Base-by-base conservation (phyloP, 768 basidiomycete genomes). In the Termitomyces sp. region DNA sequence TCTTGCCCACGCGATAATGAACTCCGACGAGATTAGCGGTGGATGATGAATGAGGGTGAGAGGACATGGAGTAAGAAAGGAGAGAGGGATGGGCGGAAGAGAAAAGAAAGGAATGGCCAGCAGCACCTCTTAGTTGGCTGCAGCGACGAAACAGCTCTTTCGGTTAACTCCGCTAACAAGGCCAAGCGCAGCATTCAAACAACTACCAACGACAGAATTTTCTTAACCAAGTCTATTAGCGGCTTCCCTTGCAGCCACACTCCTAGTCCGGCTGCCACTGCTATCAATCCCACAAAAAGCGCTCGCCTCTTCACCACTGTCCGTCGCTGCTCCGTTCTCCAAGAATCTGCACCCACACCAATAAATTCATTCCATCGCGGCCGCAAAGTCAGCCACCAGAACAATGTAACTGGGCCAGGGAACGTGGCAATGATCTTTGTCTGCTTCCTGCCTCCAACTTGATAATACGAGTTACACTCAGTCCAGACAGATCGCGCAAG, bases 1-100 rank as follows among this genome's bases (percentile, higher is more conserved):
- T 98, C 84, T 92, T 92, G 68, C 96, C 96, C 22, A 98, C 96
- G 60, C 93, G 88, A 79, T 96, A 98, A 79, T 98, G 95, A n/a
- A 91, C 87, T 57, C 96, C 94, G 69, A 97, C 94, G 72, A 96
- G 79, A 75, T 91, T 90, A 62, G 88, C 82, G 46, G 84, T 84
- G 4, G 86, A 83, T 49, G 83, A 81, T 2, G 85, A 78, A 66
- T 85, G 83, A 1, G 84, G 79, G 67, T 85, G 84, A 22, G 83
- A 81, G 61, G 84, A 73, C 86, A 87, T 88, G 66, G 75, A 65
- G 54, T 61, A 57, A 61, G 64, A 67, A 54, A 60, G 63, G 59
- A 56, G 51, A 63, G 39, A 32, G 28, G 70, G 66, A 68, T 63
- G 58, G 61, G 66, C 63, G 60, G 67, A 63, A 68, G 67, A 67